phyloP scores from a whole-genome alignment of 2,329 filamentous ascomycete genomes.

The Paecilomyces dactylethromorphus region DNA sequence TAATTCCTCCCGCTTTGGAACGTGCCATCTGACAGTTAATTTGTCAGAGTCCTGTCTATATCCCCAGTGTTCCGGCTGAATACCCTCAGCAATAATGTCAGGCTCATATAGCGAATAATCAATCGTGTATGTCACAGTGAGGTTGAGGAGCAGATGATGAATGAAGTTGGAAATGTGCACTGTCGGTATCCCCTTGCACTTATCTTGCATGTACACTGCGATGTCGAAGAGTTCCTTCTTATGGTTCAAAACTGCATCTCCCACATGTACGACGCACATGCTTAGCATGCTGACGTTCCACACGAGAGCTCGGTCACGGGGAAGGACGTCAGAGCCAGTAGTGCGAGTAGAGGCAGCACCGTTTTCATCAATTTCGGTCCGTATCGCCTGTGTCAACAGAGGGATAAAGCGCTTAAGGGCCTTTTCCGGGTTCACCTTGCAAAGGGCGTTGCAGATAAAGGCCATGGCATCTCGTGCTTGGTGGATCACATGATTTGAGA shows the following conservation, averaged over 20 bases:
- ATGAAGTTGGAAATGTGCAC: conserved; percentile 97
- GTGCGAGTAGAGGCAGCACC: conserved; percentile 91
- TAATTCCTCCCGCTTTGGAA: conserved; percentile 71
- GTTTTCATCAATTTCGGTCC: conserved; percentile 95
- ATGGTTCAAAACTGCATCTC: conserved; percentile 80
- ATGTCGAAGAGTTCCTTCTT: conserved; percentile 85
- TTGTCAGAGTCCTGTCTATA: conserved; percentile 65
- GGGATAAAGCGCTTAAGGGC: conserved; percentile 85
- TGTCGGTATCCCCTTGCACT: conserved; percentile 86
- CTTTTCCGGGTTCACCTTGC: conserved; percentile 92
- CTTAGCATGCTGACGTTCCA: conserved; percentile 97
- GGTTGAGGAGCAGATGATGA: conserved; percentile 87
- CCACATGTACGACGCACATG: conserved; percentile 97
- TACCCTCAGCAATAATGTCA: conserved; percentile 61
- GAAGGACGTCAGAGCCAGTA: conserved; percentile 86
- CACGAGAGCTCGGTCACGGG: conserved; percentile 83
- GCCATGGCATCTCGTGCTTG: conserved; percentile 97
- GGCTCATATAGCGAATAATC: conserved; percentile 85
- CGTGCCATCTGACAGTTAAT: conserved; percentile 85
- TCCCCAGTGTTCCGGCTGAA: conserved; percentile 79
- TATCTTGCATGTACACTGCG: conserved; percentile 92
- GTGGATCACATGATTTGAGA: conserved; percentile 90
- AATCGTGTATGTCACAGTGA: conserved; percentile 88
- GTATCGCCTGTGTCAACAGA: conserved; percentile 83
- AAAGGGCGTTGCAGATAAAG: conserved; percentile 93